A percentile compares a stretch with the other conserved stretches of the same genome.
These are phyloP conservation scores for Xylaria telfairii DNA, from an alignment of 495 filamentous ascomycete species.

Conservation along the genomic window DNA sequence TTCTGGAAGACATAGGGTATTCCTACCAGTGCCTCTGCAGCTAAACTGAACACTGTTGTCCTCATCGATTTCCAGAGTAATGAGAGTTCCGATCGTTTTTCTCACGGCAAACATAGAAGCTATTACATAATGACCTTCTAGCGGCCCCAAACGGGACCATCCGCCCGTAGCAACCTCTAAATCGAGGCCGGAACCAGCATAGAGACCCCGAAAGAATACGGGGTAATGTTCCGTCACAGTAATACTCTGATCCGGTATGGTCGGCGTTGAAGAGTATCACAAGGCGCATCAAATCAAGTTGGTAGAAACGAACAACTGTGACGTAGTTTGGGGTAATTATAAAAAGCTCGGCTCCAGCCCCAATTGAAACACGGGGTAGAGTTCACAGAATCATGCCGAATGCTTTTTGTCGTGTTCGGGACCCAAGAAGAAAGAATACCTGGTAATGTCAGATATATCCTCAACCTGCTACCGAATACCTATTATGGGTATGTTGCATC, in stretches of 20 bases:
- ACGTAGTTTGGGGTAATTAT: neutral
- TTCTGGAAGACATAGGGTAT: neutral
- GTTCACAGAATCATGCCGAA: neutral
- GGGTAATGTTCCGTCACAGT: neutral
- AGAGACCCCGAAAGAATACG: neutral
- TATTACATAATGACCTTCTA: neutral
- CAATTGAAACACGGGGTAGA: conserved; percentile 3
- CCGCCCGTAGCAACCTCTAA: neutral
- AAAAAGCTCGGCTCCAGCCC: neutral
- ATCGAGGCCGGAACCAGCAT: conserved; percentile 11
- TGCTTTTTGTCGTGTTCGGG: neutral
- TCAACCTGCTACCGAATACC: neutral
- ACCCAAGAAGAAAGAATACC: neutral
- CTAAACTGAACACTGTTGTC: neutral
- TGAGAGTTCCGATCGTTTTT: neutral
- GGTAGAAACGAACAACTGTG: neutral
- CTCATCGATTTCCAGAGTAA: conserved; percentile 1
- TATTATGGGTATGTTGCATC: conserved; percentile 1
- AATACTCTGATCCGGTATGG: conserved; percentile 9
- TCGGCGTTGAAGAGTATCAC: neutral
- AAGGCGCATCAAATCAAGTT: neutral
- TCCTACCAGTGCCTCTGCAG: neutral
- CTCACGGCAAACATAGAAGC: neutral
- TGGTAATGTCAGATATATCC: neutral
- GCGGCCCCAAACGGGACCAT: neutral